A percentile compares a stretch with the other conserved stretches of the same genome.
Conservation (phyloP, 176 grass and related monocot genomes). For the Eremochloa ophiuroides region DNA sequence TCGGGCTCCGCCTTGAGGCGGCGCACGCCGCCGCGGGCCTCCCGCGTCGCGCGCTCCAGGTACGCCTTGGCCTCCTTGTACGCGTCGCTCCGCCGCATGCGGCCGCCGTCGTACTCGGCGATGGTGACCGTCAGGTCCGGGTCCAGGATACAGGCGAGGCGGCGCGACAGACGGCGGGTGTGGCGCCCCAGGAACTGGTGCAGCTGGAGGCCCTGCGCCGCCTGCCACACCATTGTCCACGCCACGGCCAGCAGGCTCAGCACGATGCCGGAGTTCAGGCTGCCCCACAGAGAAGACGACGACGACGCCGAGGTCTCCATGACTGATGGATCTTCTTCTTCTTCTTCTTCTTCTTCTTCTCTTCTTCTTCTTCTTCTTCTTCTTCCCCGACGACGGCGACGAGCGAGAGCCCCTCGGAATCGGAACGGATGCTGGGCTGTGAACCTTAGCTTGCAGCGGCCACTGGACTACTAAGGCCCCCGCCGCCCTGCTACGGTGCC, state of each 20-base stretch:
- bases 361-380: no score
- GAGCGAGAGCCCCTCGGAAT: neutral
- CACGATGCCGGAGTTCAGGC: slow-evolving; percentile 6
- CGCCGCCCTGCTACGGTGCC: neutral
- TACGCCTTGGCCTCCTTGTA: slow-evolving; percentile 33
- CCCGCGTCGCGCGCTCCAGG: slow-evolving; percentile 10
- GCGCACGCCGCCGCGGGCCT: neutral
- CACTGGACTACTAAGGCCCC: neutral
- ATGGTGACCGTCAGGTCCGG: slow-evolving; percentile 19
- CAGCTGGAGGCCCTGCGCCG: slow-evolving; percentile 14
- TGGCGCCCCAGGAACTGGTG: neutral
- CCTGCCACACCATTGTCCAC: neutral
- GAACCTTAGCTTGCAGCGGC: neutral
- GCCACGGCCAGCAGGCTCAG: slow-evolving; percentile 1
- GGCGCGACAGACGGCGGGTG: neutral
- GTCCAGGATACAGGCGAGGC: neutral
- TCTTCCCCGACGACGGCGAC: no score
- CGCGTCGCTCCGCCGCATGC: slow-evolving; percentile 22
- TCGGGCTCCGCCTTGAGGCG: slow-evolving; percentile 23
- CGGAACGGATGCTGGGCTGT: neutral
- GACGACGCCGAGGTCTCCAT: neutral
- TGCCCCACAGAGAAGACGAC: neutral
- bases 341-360: no score
- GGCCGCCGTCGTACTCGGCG: slow-evolving; percentile 27
- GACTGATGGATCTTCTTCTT: no score